Percentiles rank a stretch among this genome's conserved stretches.
These are phyloP conservation scores for Royoungia palumana DNA, from an alignment of 768 basidiomycete genomes.

Conservation along the genomic window DNA sequence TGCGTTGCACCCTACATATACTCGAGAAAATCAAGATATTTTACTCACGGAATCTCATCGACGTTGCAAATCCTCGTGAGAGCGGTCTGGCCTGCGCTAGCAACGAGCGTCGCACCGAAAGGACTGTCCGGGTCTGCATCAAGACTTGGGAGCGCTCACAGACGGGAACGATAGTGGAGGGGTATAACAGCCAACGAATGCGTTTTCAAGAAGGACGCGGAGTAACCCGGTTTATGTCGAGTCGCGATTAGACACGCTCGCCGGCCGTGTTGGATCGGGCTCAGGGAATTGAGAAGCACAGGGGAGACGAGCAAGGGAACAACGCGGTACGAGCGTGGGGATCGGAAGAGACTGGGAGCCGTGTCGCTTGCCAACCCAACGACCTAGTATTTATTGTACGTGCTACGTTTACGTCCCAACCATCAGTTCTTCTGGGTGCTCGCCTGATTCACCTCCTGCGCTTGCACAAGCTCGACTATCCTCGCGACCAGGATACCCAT, in stretches of 20 bases:
- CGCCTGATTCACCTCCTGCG: slow-evolving; percentile 9
- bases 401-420: slow-evolving; percentile 3
- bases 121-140: slow-evolving; percentile 23
- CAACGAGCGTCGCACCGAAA: slow-evolving; percentile 25
- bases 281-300: background rate
- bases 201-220: slow-evolving; percentile 5
- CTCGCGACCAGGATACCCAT: slow-evolving; percentile 69
- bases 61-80: slow-evolving; percentile 28
- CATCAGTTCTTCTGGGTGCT: slow-evolving; percentile 4
- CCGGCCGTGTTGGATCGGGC: slow-evolving; percentile 23
- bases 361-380: background rate
- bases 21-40: background rate
- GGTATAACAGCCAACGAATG: slow-evolving; percentile 12
- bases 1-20: background rate
- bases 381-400: no score
- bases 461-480: slow-evolving; percentile 47
- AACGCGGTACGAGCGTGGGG: slow-evolving; percentile 25
- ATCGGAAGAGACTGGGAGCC: background rate
- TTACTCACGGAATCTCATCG: slow-evolving; percentile 29
- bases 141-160: slow-evolving; percentile 2
- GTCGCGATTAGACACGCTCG: slow-evolving; percentile 9
- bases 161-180: slow-evolving; percentile 1
- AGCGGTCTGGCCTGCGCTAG: slow-evolving; percentile 19
- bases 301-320: slow-evolving; percentile 10
- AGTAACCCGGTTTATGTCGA: slow-evolving; percentile 18